Base-by-base conservation (phyloP, 164 flowering plant genomes). In the Magnolia changhungtana region DNA sequence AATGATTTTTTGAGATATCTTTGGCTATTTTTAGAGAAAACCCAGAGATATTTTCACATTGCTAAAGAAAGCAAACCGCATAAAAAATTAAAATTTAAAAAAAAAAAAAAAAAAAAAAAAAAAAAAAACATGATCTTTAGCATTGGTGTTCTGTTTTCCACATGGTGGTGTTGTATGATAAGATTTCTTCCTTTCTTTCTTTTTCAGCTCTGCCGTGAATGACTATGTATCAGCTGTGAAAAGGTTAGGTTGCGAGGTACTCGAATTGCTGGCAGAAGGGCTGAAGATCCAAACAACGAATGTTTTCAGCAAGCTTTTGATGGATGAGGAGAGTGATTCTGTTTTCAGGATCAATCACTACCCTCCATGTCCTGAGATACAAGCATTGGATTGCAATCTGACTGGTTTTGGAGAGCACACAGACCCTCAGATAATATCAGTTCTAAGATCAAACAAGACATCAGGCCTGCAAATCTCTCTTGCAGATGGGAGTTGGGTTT, bases 351-450 rank as follows among this genome's bases (percentile, higher is more conserved):
- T 96, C 29, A 96, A 96, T 79, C 90, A 93, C 72, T 96, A 93
- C 67, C 99, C 99, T 11, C 88, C 95, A 63, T 90, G 91, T 73
- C 92, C 89, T 9, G 90, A 86, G 75, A 79, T 84, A 19, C 81
- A 84, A 59, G 85, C 85, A 66, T 31, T 77, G 76, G 85, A 85
- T 50, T 73, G 77, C 50, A 89, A 82, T 71, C 29, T 91, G 85
- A 74, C 90, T 61, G 98, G 99, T 16, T 94, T 96, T 73, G 98
- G 99, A 71, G 99, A 94, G 76, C 99, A 96, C 81, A 94, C 98
- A 19, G 99, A 94, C 88, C 99, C 99, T 19, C 99, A 96, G 81
- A 83, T 94, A 59, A 87, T 94, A 3, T 94, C 98, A 52, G 87
- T 96, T 2, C 67, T 88, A 27, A 86, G 95, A 81, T 96, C 99